These are phyloP conservation scores for Exophiala spinifera DNA, from an alignment of 2,329 filamentous ascomycete genomes.

Conservation along the genomic window DNA sequence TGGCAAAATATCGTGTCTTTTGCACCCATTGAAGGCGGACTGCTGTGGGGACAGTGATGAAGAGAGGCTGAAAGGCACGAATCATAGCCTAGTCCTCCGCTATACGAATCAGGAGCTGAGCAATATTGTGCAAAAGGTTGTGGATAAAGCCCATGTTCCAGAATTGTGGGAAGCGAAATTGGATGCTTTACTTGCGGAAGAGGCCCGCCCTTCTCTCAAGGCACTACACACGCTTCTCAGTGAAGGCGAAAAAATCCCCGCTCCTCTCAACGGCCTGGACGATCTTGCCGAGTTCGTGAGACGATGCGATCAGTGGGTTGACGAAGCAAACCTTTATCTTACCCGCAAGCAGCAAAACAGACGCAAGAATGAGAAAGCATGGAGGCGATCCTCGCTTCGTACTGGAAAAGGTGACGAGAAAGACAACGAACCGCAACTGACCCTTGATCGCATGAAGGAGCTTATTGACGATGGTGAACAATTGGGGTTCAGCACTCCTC, in stretches of 20 bases:
- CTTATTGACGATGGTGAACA: slow-evolving; percentile 79
- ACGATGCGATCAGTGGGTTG: slow-evolving; percentile 95
- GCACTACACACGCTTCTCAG: slow-evolving; percentile 75
- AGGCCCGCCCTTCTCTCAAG: slow-evolving; percentile 80
- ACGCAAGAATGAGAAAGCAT: slow-evolving; percentile 87
- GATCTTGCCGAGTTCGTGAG: slow-evolving; percentile 87
- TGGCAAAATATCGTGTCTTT: slow-evolving; percentile 76
- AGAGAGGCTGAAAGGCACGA: slow-evolving; percentile 65
- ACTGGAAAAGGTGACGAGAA: slow-evolving; percentile 80
- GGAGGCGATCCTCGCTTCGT: slow-evolving; percentile 69
- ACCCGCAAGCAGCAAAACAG: slow-evolving; percentile 96
- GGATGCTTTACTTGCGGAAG: slow-evolving; percentile 77
- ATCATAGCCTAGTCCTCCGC: slow-evolving; percentile 74
- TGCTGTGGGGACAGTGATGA: slow-evolving; percentile 71
- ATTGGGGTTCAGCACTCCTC: slow-evolving; percentile 88
- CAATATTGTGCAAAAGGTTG: slow-evolving; percentile 67
- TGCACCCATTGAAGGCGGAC: slow-evolving; percentile 74
- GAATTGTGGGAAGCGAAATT: slow-evolving; percentile 90
- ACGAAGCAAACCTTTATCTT: slow-evolving; percentile 93
- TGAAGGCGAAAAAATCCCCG: slow-evolving; percentile 95
- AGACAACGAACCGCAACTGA: slow-evolving; percentile 73
- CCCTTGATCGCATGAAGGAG: slow-evolving; percentile 81
- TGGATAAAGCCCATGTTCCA: slow-evolving; percentile 80
- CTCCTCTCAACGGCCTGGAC: slow-evolving; percentile 76
- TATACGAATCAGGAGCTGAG: slow-evolving; percentile 69